Percentiles rank a stretch among this genome's conserved stretches.
These are phyloP conservation scores for Earliella scabrosa DNA, from an alignment of 1,284 basidiomycete genomes.

Conservation along the genomic window DNA sequence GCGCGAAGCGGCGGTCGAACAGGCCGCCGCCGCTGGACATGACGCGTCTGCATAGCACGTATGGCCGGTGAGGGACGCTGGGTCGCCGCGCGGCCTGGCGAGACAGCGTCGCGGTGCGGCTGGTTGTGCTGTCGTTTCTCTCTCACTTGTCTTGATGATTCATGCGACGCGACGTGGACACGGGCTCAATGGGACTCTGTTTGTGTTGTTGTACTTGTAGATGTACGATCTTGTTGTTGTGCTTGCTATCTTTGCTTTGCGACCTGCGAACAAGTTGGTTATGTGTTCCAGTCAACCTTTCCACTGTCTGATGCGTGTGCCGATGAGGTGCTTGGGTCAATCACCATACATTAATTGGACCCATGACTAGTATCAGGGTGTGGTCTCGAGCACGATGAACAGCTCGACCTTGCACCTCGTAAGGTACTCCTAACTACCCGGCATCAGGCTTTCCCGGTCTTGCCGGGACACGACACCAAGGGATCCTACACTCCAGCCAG, in stretches of 20 bases:
- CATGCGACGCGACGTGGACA: too few relatives aligned
- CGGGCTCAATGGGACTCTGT: too few relatives aligned
- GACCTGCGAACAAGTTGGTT: neutral
- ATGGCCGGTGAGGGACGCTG: slow-evolving; percentile 19
- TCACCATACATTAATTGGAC: too few relatives aligned
- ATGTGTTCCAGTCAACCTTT: neutral
- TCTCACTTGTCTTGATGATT: neutral
- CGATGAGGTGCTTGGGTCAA: too few relatives aligned
- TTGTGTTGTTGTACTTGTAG: neutral
- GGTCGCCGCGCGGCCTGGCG: slow-evolving; percentile 16
- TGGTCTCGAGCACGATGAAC: too few relatives aligned
- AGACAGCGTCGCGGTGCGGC: neutral
- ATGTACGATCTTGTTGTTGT: neutral
- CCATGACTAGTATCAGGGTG: too few relatives aligned
- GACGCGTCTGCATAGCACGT: slow-evolving; percentile 24
- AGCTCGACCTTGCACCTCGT: too few relatives aligned
- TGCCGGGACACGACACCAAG: too few relatives aligned
- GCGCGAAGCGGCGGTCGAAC: slow-evolving; percentile 20
- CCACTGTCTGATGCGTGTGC: too few relatives aligned
- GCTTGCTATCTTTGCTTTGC: neutral
- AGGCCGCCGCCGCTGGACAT: slow-evolving; percentile 26
- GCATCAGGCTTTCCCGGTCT: too few relatives aligned
- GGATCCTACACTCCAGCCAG: slow-evolving; percentile 55
- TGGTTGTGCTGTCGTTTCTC: neutral
- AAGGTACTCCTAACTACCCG: too few relatives aligned